Evolutionary conservation across 1,284 basidiomycete genomes (phyloP), one percentile per base, ranked within the genome.

Genomic region (Porogramme epimiltina): DNA sequence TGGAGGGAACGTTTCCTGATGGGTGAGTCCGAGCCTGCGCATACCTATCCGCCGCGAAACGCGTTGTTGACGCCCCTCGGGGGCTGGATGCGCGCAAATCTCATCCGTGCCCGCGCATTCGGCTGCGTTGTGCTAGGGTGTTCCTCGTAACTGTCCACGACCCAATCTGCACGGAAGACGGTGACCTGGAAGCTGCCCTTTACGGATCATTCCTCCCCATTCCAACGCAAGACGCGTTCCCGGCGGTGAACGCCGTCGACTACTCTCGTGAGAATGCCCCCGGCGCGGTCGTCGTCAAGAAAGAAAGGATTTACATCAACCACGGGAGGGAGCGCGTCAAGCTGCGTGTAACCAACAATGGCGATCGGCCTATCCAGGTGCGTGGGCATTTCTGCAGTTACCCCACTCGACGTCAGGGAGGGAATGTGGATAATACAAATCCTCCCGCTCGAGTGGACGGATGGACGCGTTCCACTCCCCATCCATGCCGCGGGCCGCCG

Each of bases 81-180:
- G 13, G 16, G 33, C 33, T 23, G 47, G 40, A 40, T 40, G 16
- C 41, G 24, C 22, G 9, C 24, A 20, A 18, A 31, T 25, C 19
- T 34, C 23, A 16, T 23, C 49, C 57, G 40, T 44, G 20, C n/a
- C 18, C n/a, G 11, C 18, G 10, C n/a, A 23, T n/a, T 3, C 19
- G 6, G 24, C 22, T 16, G n/a, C 18, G 9, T 31, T n/a, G 47
- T 55, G 23, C 42, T 59, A 91, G 94, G 3, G 92, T 95, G 0
- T 98, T 97, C 72, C 81, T 98, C 16, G 94, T 97, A 24, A 95
- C 95, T 0, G 91, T 98, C 0, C 94, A 98, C 66, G 87, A 96
- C 61, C 96, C 96, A 3, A 87, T 99, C 55, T 94, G 90, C 65
- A 89, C 91, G 1, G 85, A 93, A 54, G 72, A 78, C 42, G 95